Evolutionary conservation across 768 basidiomycete species (phyloP), one percentile per base, ranked within the genome.

Genomic region (Boletus reticuloceps): DNA sequence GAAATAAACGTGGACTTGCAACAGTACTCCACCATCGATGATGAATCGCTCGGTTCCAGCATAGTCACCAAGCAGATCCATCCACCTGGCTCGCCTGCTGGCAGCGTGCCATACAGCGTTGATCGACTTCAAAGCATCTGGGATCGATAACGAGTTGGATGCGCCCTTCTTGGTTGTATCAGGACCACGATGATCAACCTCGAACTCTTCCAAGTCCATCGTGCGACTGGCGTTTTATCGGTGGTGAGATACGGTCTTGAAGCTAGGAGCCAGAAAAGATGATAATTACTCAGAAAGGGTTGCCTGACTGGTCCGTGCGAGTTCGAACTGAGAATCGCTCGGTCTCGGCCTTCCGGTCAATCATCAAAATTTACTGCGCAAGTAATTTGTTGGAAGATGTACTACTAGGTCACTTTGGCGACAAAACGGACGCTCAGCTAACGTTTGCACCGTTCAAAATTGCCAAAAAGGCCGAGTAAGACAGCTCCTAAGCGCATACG

Each of bases 31-130:
- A 82, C 86, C 86, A 66, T 88, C 85, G 54, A 89, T 73, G 39
- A 87, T 61, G 62, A 89, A 89, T 16, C 77, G 75, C 63, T 89
- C 87, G 36, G 64, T 77, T 2, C 87, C 87, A 20, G 83, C 86
- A 65, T 86, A 88, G 62, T 86, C 87, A 5, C 85, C 85, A 29
- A 88, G 69, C 10, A 88, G 73, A 65, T 88, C 86, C 85, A 88
- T 87, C 82, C 80, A 82, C 53, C 81, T 64, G 13, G 75, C 77
- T 27, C 64, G 55, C 54, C 74, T 69, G 63, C 68, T 70, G 27
- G 68, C 64, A 29, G 66, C 58, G 55, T 75, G 80, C 80, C 80
- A 81, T 43, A 53, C 54, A 14, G 55, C 58, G 58, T 78, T 76
- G 8, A 78, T 51, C 51, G 59, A 58, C 19, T 60, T 51, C 16